phyloP scores from a whole-genome alignment of 805 yeast species.

The Yarrowia sp. region DNA sequence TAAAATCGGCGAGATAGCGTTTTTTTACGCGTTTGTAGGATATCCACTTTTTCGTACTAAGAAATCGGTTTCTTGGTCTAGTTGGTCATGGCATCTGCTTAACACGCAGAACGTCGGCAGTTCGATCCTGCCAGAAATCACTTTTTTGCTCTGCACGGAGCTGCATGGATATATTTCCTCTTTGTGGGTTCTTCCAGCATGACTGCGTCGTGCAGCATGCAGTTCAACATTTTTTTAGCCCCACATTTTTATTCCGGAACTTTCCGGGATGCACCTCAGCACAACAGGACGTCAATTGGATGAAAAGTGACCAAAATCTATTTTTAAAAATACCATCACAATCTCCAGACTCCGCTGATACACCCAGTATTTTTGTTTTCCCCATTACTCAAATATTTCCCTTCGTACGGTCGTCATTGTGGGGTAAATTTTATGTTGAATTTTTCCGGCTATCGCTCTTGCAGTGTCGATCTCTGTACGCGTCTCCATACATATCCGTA shows the following conservation, averaged over 20 bases:
- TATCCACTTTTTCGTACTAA: neutral
- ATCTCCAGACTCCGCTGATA: no score
- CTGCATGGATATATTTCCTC: neutral
- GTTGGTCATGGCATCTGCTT: conserved; percentile 99
- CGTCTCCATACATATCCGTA: no score
- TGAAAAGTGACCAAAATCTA: no score
- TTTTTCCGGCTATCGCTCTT: no score
- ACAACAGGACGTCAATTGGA: no score
- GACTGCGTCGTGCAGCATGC: no score
- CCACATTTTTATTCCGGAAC: conserved; percentile 2
- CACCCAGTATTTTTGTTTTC: no score
- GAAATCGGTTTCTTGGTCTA: conserved; percentile 63
- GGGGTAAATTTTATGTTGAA: no score
- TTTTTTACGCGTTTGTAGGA: neutral
- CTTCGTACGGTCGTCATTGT: no score
- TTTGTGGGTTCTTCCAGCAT: neutral
- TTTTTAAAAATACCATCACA: no score
- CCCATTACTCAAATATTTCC: no score
- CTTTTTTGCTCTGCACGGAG: neutral
- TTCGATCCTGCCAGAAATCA: conserved; percentile 79
- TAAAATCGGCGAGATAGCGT: neutral
- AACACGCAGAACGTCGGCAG: conserved; percentile 99
- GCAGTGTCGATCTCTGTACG: no score
- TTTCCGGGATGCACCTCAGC: conserved; percentile 45
- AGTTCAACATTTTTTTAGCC: neutral